Evolutionary conservation across 73 alveolate species (phyloP), one percentile per base, ranked within the genome.

Genomic region (Uronychia binucleata): DNA sequence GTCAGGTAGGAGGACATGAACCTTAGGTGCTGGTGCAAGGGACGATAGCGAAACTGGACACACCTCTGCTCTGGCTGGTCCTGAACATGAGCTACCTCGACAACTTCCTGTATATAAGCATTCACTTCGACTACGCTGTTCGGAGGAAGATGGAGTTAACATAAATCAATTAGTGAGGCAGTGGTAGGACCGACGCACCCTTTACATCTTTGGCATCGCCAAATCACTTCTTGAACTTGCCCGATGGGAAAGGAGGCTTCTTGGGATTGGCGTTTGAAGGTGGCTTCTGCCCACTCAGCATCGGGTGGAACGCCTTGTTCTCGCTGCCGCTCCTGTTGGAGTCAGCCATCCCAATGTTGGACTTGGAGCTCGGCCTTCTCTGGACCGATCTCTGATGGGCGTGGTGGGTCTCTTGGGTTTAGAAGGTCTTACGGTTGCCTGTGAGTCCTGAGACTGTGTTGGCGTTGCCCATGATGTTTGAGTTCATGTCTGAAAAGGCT

Each of bases 31-130:
- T 86, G 0, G 79, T 33, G 13, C 58, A 86, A 29, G 92, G 92
- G 26, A 81, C 78, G 78, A 83, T 76, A 27, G 87, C 75, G 1
- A 86, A 78, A 26, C 35, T 78, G 27, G 31, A 58, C 59, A 78
- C 92, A 1, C 92, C 92, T 25, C 78, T 86, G 59, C 78, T 76
- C 28, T 86, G 92, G 92, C 29, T 78, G 92, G 57, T 32, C 34
- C 33, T 86, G 26, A 86, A 86, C 77, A 32, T 86, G 78, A 30
- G 77, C 57, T 31, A 79, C 58, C 77, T 78, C 25, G 92, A 86
- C 46, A 86, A 86, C 78, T 86, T 86, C 87, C 31, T 86, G 59
- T 86, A 86, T 58, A n/a, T 86, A 26, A 28, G 82, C 83, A 57
- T 86, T 26, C 82, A 82, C 82, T 82, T 27, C 34, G 78, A 75